phyloP scores from a whole-genome alignment of 176 grass and related monocot genomes.

The Pharus latifolius region DNA sequence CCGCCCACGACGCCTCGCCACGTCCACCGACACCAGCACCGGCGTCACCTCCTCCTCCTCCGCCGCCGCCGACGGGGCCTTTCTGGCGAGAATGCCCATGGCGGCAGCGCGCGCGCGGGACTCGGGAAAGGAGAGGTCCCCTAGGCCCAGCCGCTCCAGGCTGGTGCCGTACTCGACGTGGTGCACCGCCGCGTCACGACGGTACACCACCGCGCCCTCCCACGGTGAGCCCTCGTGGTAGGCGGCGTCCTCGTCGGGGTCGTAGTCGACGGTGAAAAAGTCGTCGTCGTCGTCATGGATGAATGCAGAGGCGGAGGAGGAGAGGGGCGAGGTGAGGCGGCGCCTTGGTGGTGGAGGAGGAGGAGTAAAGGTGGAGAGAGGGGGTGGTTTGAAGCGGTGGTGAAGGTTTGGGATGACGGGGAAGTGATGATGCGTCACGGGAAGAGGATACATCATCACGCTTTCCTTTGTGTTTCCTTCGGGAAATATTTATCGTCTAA shows the following conservation, averaged over 20 bases:
- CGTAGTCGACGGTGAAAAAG: slow-evolving; percentile 32
- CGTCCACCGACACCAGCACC: slow-evolving; percentile 54
- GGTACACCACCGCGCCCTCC: slow-evolving; percentile 73
- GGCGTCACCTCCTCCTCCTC: slow-evolving; percentile 17
- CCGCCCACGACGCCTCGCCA: slow-evolving; percentile 51
- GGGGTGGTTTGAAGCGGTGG: not conserved
- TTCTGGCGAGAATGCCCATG: slow-evolving; percentile 55
- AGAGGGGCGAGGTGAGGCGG: not conserved
- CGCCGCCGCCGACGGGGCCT: not conserved
- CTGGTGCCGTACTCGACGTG: slow-evolving; percentile 66
- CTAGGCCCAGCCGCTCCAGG: slow-evolving; percentile 62
- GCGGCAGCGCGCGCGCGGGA: slow-evolving; percentile 36
- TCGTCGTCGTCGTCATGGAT: not conserved
- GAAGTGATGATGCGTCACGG: too few relatives aligned
- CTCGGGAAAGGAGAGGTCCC: slow-evolving; percentile 35
- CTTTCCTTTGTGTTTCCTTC: not conserved
- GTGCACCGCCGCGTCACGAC: slow-evolving; percentile 42
- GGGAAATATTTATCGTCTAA: too few relatives aligned
- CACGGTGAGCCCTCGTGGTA: slow-evolving; percentile 23
- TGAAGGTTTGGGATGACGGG: not conserved
- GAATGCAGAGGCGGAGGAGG: not conserved
- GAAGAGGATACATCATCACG: not conserved
- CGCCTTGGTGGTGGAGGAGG: not conserved
- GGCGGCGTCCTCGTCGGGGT: not conserved
- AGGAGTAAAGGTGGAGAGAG: not conserved